Percentiles rank a stretch among this genome's conserved stretches.
These are phyloP conservation scores for Trichoderma erinaceum DNA, from an alignment of 495 filamentous ascomycete genomes.

Conservation along the genomic window DNA sequence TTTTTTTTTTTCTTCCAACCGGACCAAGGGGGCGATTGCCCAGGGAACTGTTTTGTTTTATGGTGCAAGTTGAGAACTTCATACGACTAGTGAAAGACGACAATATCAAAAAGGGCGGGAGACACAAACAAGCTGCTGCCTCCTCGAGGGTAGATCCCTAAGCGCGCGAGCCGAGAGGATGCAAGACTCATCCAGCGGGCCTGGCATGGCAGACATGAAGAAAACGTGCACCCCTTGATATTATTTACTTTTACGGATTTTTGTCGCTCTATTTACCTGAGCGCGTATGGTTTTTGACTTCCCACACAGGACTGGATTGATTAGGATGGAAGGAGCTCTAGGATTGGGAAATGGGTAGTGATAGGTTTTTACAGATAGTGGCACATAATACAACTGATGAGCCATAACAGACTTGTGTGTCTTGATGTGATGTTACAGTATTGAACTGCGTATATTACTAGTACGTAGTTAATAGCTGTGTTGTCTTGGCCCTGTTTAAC, in stretches of 20 bases:
- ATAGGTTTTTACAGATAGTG: slow-evolving; percentile 5
- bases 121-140: neutral
- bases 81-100: neutral
- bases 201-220: neutral
- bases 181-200: slow-evolving; percentile 6
- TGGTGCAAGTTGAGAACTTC: neutral
- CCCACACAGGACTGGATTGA: neutral
- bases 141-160: neutral
- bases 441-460: too few relatives aligned
- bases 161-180: neutral
- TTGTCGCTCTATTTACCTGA: neutral
- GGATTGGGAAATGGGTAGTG: neutral
- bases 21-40: neutral
- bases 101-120: neutral
- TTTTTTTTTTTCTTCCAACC: neutral
- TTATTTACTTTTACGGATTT: neutral
- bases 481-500: too few relatives aligned
- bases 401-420: neutral
- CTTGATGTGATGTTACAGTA: neutral
- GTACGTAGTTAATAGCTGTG: too few relatives aligned
- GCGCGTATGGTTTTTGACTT: slow-evolving; percentile 1
- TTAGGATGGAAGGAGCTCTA: neutral
- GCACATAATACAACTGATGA: slow-evolving; percentile 11
- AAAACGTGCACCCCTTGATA: neutral
- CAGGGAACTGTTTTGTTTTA: slow-evolving; percentile 1